Evolutionary conservation across 2,329 filamentous ascomycete genomes (phyloP).

Genomic region (Leptographium lundbergii): DNA sequence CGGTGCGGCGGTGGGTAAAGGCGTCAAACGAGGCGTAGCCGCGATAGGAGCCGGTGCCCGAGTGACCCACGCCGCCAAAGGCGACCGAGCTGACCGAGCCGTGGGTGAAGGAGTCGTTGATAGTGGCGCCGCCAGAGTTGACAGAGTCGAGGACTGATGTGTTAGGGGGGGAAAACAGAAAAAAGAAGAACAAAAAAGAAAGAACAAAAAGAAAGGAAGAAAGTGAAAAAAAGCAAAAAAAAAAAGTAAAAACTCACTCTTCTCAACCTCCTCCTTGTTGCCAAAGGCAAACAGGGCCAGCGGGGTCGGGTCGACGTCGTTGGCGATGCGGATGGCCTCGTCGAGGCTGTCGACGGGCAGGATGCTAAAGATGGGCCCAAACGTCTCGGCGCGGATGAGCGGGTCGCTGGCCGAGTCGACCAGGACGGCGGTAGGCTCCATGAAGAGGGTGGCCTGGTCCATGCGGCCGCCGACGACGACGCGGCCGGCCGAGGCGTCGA

Average conservation of each 20-base stretch:
- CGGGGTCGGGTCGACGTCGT: constrained; percentile 70
- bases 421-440: constrained; percentile 86
- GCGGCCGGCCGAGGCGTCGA: constrained; percentile 72
- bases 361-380: constrained; percentile 84
- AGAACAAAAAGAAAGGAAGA: neutral
- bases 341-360: constrained; percentile 69
- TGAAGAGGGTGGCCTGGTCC: constrained; percentile 69
- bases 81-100: constrained; percentile 54
- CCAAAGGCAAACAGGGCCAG: constrained; percentile 80
- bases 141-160: constrained; percentile 43
- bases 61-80: constrained; percentile 76
- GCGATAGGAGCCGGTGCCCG: constrained; percentile 64
- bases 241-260: constrained; percentile 35
- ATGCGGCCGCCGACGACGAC: constrained; percentile 77
- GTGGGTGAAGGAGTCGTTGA: constrained; percentile 40
- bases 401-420: constrained; percentile 64
- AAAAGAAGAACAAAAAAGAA: neutral
- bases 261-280: constrained; percentile 61
- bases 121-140: constrained; percentile 55
- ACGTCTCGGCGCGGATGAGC: constrained; percentile 73
- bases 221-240: neutral
- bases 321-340: constrained; percentile 71
- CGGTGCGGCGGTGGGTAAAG: constrained; percentile 45
- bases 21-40: constrained; percentile 61
- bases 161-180: neutral